A percentile compares a stretch with the other conserved stretches of the same genome.
phyloP scores from a whole-genome alignment of 805 yeast genomes.

The Metschnikowia matae region DNA sequence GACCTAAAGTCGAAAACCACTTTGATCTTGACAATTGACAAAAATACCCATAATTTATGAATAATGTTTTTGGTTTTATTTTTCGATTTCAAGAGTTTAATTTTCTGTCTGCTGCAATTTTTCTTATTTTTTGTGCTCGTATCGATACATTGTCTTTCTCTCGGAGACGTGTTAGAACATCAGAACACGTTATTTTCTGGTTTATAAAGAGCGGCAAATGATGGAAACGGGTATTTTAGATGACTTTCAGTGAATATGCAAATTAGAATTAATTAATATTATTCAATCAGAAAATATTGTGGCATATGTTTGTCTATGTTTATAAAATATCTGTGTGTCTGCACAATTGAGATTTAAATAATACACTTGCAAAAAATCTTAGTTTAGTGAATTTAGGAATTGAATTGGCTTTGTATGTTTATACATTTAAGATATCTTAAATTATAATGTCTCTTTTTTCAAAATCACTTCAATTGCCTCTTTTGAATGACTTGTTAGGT shows the following conservation, averaged over 20 bases:
- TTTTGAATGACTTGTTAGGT: not conserved
- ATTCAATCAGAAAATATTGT: not conserved
- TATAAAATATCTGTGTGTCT: not conserved
- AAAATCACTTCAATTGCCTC: not conserved
- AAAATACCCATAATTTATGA: not conserved
- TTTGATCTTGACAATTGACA: not conserved
- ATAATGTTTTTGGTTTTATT: not conserved
- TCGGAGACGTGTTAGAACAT: not conserved
- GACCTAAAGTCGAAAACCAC: not conserved
- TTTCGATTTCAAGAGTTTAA: not conserved
- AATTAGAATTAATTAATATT: not conserved
- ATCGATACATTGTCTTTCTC: too few relatives aligned
- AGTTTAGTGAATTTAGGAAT: too few relatives aligned
- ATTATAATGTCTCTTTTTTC: not conserved
- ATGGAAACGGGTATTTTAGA: not conserved
- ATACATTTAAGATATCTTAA: too few relatives aligned
- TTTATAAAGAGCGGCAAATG: not conserved
- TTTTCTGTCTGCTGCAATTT: not conserved
- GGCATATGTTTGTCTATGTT: not conserved
- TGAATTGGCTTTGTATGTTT: too few relatives aligned
- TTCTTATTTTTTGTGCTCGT: too few relatives aligned
- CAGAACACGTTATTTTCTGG: not conserved
- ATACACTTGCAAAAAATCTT: not conserved
- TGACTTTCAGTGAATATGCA: not conserved
- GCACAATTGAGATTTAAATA: not conserved